Base-by-base conservation (phyloP, 2,329 filamentous ascomycete genomes). In the Hortaea werneckii region DNA sequence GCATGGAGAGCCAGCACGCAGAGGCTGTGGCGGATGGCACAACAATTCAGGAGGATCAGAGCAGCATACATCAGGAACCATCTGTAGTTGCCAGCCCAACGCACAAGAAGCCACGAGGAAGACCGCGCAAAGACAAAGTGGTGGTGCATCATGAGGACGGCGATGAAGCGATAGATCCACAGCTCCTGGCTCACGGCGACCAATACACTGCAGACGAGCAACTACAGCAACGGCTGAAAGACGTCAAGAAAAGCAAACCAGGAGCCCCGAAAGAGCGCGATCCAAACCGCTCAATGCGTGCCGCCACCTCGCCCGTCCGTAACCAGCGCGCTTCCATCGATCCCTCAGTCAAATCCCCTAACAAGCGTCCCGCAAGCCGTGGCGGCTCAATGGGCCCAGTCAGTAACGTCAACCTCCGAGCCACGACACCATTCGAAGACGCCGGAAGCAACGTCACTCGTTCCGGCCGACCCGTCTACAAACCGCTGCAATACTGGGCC, bases 401-500 rank as follows among this genome's bases (percentile, higher is more conserved):
- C 46, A 62, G 57, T 47, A 60, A 65, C 40, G 60, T 63, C 20
- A 54, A 58, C 38, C 54, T 67, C 5, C 65, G 66, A 40, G 59
- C 63, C 9, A 57, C 54, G 27, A 68, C 66, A 13, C 66, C 66
- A 5, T 58, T 59, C 10, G 63, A 66, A 37, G 73, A 80, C 44
- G 70, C 67, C 27, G 70, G 77, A 50, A 72, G 72, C 29, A 76
- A 73, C 39, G 85, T 82, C 42, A 77, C 76, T n/a, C 81, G 87
- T 44, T 90, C 83, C 9, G 89, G 87, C 2, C 79, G 92, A 46
- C 78, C 80, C 43, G 87, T 85, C 7, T 82, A 87, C 50, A 79
- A 79, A 49, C 92, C 89, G 0, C 67, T 95, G 30, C 80, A 86
- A 27, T 94, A 77, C 62, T 96, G 90, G 90, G 81, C 81, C 57